Evolutionary conservation across 2,329 filamentous ascomycete genomes (phyloP).

Genomic region (Pyricularia sp.): DNA sequence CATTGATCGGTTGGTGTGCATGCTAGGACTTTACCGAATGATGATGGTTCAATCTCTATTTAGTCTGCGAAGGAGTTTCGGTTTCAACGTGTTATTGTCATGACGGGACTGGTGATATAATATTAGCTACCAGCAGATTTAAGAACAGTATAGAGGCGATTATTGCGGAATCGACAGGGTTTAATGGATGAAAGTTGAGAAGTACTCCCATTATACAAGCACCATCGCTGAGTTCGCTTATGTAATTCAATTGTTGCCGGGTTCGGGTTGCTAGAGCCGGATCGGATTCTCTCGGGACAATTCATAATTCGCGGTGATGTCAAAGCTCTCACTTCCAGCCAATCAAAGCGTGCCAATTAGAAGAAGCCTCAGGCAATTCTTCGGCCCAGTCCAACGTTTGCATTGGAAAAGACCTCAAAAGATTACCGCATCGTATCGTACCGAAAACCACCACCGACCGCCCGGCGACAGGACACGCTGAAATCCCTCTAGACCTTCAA

Average conservation of each 20-base stretch:
- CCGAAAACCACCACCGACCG: conserved; percentile 1
- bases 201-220: background rate
- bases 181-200: background rate
- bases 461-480: conserved; percentile 1
- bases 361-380: conserved; percentile 27
- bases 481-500: conserved; percentile 7
- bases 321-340: conserved; percentile 14
- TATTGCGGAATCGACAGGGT: background rate
- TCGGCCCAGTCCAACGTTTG: background rate
- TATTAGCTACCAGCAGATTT: background rate
- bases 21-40: background rate
- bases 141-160: background rate
- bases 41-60: background rate
- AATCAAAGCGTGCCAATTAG: conserved; percentile 34
- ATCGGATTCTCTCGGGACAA: conserved; percentile 4
- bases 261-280: background rate
- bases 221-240: background rate
- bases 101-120: background rate
- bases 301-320: conserved; percentile 6
- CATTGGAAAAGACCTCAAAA: conserved; percentile 14
- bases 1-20: conserved; percentile 27
- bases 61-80: background rate
- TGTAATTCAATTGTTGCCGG: background rate
- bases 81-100: background rate
- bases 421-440: conserved; percentile 32